A percentile compares a stretch with the other conserved stretches of the same genome.
Evolutionary conservation across 2,329 filamentous ascomycete species (phyloP).

Genomic region (Stylonectria norvegica): DNA sequence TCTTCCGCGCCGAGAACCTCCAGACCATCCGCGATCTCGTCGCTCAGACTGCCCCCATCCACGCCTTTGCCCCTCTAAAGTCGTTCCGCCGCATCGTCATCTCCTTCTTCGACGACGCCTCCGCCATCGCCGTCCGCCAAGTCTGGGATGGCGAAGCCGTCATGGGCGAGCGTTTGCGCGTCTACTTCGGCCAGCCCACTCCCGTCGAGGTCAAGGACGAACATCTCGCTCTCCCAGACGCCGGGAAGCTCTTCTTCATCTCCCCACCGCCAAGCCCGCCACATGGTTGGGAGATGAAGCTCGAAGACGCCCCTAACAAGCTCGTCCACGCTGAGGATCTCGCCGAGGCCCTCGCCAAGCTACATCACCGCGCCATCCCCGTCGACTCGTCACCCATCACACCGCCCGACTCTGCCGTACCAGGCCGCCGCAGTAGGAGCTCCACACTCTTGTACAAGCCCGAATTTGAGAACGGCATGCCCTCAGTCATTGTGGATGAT

Average conservation of each 20-base stretch:
- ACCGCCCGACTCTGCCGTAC: slow-evolving; percentile 27
- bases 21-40: slow-evolving; percentile 71
- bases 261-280: slow-evolving; percentile 65
- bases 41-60: slow-evolving; percentile 64
- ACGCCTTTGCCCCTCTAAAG: slow-evolving; percentile 76
- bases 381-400: slow-evolving; percentile 36
- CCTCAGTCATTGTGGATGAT: slow-evolving; percentile 65
- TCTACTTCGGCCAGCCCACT: slow-evolving; percentile 66
- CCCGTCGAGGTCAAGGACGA: slow-evolving; percentile 52
- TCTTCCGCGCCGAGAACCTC: slow-evolving; percentile 73
- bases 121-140: slow-evolving; percentile 67
- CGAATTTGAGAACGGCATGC: slow-evolving; percentile 54
- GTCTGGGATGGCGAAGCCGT: slow-evolving; percentile 72
- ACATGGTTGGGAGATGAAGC: slow-evolving; percentile 64
- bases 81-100: slow-evolving; percentile 79
- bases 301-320: slow-evolving; percentile 69
- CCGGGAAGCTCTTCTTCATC: slow-evolving; percentile 71
- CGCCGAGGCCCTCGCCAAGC: slow-evolving; percentile 60
- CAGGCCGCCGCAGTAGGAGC: slow-evolving; percentile 52
- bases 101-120: slow-evolving; percentile 68
- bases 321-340: slow-evolving; percentile 67
- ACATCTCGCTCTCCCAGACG: slow-evolving; percentile 64
- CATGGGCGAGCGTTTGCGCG: slow-evolving; percentile 64
- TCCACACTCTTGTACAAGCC: slow-evolving; percentile 66
- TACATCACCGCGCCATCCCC: slow-evolving; percentile 49